Evolutionary conservation across 2,329 filamentous ascomycete species (phyloP).

Genomic region (Penicillium sp.): DNA sequence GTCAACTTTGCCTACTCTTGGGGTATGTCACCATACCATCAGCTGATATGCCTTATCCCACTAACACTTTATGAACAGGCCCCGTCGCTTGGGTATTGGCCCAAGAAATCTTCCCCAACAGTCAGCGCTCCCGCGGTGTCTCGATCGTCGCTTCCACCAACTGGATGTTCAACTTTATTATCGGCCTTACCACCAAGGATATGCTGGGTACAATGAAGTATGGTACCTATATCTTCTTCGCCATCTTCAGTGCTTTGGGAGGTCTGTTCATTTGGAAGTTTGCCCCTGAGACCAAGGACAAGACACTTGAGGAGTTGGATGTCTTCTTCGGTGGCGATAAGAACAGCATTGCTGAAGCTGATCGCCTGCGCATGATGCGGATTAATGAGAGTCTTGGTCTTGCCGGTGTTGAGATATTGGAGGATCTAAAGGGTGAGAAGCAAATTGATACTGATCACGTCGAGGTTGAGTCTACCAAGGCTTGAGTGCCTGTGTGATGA

Average conservation of each 20-base stretch:
- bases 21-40: slow-evolving; percentile 18
- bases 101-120: slow-evolving; percentile 36
- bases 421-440: slow-evolving; percentile 27
- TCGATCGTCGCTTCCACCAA: slow-evolving; percentile 32
- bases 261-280: slow-evolving; percentile 39
- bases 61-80: slow-evolving; percentile 9
- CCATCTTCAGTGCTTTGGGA: slow-evolving; percentile 39
- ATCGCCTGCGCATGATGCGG: slow-evolving; percentile 66
- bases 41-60: not conserved
- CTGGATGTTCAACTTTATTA: slow-evolving; percentile 38
- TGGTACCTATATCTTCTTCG: slow-evolving; percentile 47
- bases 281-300: slow-evolving; percentile 52
- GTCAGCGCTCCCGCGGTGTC: slow-evolving; percentile 31
- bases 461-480: slow-evolving; percentile 10
- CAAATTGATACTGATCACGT: slow-evolving; percentile 17
- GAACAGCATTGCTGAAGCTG: slow-evolving; percentile 36
- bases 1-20: slow-evolving; percentile 41
- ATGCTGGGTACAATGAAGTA: slow-evolving; percentile 31
- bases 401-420: slow-evolving; percentile 30
- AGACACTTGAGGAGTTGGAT: slow-evolving; percentile 60
- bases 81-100: slow-evolving; percentile 55
- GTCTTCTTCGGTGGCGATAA: slow-evolving; percentile 43
- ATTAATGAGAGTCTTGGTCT: slow-evolving; percentile 71
- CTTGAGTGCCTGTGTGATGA: not conserved
- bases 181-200: slow-evolving; percentile 34